Evolutionary conservation across 176 grass and related monocot species (phyloP), one percentile per base, ranked within the genome.

Genomic region (Hordeum marinum): DNA sequence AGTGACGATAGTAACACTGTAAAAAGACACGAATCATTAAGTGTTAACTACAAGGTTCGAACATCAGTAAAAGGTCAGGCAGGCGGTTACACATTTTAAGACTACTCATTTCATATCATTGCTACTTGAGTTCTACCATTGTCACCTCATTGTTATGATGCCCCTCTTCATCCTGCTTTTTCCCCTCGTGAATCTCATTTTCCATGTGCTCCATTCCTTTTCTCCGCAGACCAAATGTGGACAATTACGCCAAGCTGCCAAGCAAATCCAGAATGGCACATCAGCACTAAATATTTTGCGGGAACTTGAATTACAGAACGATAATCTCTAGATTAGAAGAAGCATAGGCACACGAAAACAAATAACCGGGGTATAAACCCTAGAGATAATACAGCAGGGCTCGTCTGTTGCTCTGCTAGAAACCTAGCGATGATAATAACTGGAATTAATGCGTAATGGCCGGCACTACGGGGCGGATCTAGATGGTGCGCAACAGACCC

Each of bases 121-220:
- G 42, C 48, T 52, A 32, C 43, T 50, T 81, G 54, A 57, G 75
- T 58, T 65, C 7, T 83, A 69, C 31, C 11, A 54, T 26, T 80
- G 77, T 82, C 78, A 94, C 95, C 82, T 97, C 88, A 41, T 91
- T 77, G 18, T 42, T 65, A 57, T 63, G 13, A 65, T 63, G 39
- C 10, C 14, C 84, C 71, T 86, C 88, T 48, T 91, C 89, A 65
- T 85, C 80, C 54, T 89, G 77, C 50, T 78, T 83, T 54, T 25
- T 84, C 17, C 24, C 77, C n/a, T 39, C 13, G 3, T 63, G 29
- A 5, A 54, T 88, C 39, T 89, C 86, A 60, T 88, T 85, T 80
- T 88, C 82, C 15, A 55, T 72, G 37, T 86, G 71, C 79, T 90
- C 90, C 90, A 91, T 94, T 27, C 7, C 3, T 87, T 71, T 71